Evolutionary conservation across 2,329 filamentous ascomycete genomes (phyloP), one percentile per base, ranked within the genome.

Genomic region (Hypoxylon sp.): DNA sequence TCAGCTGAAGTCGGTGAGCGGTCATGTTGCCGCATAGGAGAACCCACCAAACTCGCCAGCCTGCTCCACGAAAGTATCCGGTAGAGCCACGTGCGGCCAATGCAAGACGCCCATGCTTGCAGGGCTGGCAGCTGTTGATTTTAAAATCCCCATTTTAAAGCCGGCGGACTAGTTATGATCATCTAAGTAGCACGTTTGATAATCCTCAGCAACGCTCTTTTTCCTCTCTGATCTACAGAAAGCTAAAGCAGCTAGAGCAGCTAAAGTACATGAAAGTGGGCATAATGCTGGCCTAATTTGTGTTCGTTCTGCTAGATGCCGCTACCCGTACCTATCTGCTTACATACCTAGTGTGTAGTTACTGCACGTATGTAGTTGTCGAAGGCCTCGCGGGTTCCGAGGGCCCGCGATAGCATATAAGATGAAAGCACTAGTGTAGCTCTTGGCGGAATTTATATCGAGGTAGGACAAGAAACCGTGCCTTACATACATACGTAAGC

Each of bases 151-250:
- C 54, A 26, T 44, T 63, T 59, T 53, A 40, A 24, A 28, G 18
- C 44, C 30, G 33, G 53, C 52, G 40, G 55, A 64, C 55, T 40
- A 51, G 60, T 58, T 61, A 50, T 61, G 66, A 69, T 69, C 60
- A 50, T 22, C 66, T 45, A 51, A 28, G n/a, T 42, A 61, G 26
- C 48, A 33, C 33, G 67, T 69, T 67, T 69, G 67, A 69, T 69
- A 65, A 30, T 60, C 67, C n/a, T 44, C 55, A 1, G 62, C n/a
- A 62, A 49, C 16, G 46, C 51, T 61, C 42, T 36, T 69, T 56
- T 60, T 6, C 28, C 52, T 48, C 42, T 36, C 56, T 32, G 59
- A 66, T 63, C 58, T 50, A 51, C 62, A 49, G n/a, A 38, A 28
- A 18, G 16, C 50, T 32, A 48, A 66, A 44, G 28, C 40, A 49